phyloP scores from a whole-genome alignment of 331 rosid genomes.

The Quercus lobata region DNA sequence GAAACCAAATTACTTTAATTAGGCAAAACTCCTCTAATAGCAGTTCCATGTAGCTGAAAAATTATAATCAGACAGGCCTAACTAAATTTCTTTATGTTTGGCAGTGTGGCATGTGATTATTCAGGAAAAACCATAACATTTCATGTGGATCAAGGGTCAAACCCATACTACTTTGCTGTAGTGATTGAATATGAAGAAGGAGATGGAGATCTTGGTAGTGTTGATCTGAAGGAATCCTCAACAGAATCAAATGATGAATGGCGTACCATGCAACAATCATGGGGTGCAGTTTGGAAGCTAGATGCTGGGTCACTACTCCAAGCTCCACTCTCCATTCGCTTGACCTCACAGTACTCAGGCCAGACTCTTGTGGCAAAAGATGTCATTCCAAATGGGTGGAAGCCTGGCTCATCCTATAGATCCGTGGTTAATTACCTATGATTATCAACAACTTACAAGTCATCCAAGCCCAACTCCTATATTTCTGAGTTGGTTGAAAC shows the following conservation, averaged over 20 bases:
- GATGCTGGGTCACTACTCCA: constrained; percentile 27
- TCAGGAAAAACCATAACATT: constrained; percentile 27
- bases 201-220: constrained; percentile 40
- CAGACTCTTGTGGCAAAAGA: constrained; percentile 32
- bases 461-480: neutral
- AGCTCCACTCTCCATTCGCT: constrained; percentile 31
- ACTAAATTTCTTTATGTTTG: neutral
- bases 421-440: constrained; percentile 32
- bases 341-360: constrained; percentile 33
- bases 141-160: constrained; percentile 38
- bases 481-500: neutral
- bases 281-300: constrained; percentile 58
- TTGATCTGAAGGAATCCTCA: constrained; percentile 26
- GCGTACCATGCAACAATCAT: constrained; percentile 41
- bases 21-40: too few species aligned
- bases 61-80: too few species aligned
- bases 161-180: constrained; percentile 25
- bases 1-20: too few species aligned
- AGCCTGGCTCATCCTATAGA: constrained; percentile 35
- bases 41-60: too few species aligned
- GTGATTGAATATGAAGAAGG: constrained; percentile 40
- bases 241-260: constrained; percentile 9
- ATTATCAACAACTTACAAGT: neutral
- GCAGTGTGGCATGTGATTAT: constrained; percentile 40
- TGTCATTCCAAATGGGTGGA: constrained; percentile 43